phyloP scores from a whole-genome alignment of 192 early-diverging fungal species.

The Coemansia sp. region DNA sequence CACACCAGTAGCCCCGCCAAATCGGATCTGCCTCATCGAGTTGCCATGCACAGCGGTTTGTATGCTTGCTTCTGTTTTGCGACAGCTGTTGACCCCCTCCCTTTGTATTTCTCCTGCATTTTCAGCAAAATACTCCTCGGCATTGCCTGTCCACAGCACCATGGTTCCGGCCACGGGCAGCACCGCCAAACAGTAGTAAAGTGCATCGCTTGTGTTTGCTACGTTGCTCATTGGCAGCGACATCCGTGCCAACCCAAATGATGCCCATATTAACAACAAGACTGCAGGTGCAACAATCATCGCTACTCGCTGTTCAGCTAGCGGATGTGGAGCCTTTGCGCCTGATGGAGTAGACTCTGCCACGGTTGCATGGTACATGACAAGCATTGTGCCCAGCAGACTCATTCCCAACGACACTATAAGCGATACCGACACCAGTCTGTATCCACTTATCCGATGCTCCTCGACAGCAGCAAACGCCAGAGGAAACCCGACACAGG shows the following conservation, averaged over 20 bases:
- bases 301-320: constrained; percentile 6
- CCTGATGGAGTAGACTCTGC: constrained; percentile 3
- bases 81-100: neutral
- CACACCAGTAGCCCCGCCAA: neutral
- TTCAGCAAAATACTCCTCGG: constrained; percentile 18
- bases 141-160: constrained; percentile 28
- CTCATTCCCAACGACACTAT: constrained; percentile 30
- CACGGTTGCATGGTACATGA: constrained; percentile 35
- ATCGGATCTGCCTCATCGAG: neutral
- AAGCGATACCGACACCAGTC: constrained; percentile 35
- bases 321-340: constrained; percentile 5
- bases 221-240: constrained; percentile 32
- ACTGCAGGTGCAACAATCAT: constrained; percentile 31
- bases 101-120: neutral
- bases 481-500: constrained; percentile 43
- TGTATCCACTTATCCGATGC: constrained; percentile 45
- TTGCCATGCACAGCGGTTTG: neutral
- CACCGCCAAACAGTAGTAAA: constrained; percentile 50
- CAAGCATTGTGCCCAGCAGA: constrained; percentile 33
- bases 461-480: constrained; percentile 33
- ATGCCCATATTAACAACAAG: constrained; percentile 26
- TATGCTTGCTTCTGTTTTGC: neutral
- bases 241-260: constrained; percentile 45
- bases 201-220: constrained; percentile 48
- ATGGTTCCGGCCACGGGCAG: constrained; percentile 31